Evolutionary conservation across 352 stramenopile species (phyloP), one percentile per base, ranked within the genome.

Genomic region (Globisporangium paddicum): DNA sequence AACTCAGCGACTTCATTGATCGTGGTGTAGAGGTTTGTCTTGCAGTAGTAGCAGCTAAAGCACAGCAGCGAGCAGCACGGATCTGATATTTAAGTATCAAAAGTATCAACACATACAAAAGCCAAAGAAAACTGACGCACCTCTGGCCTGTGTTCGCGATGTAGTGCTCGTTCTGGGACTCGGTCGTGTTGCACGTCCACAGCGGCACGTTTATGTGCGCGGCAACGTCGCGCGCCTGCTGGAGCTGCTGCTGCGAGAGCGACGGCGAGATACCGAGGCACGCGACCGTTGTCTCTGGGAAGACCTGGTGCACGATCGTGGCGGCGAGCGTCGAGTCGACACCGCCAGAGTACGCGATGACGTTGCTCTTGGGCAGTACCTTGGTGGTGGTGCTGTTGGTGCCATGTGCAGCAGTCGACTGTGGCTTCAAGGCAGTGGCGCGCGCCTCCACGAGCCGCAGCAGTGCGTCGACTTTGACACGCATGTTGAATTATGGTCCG

Each of bases 21-120:
- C 26, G 90, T 96, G 34, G 85, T 78, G 78, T 99, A 99, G n/a
- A 99, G 72, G 55, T 96, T 97, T 6, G 92, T 98, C 74, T 99
- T 99, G 83, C 96, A 99, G 58, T 96, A 92, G 65, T 98, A 98
- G 73, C 96, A 99, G 66, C 92, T 90, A 60, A 11, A 10, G 26
- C 25, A 44, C 16, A 54, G 18, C 30, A 35, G 18, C 10, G 47
- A 14, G 3, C 32, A 51, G 14, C 16, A 10, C 21, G 28, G 7
- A 10, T 7, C 23, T 6, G 7, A 14, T 13, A 23, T 3, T 23
- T 35, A 28, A 51, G 45, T 23, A 25, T 19, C 45, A 25, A n/a
- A 35, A 16, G 23, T 19, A 42, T 11, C 19, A 56, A 58, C 11
- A 38, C 4, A n/a, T n/a, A n/a, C n/a, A n/a, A n/a, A n/a, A n/a